These are phyloP conservation scores for Chalara sp. DNA, from an alignment of 2,329 filamentous ascomycete genomes.

Conservation along the genomic window DNA sequence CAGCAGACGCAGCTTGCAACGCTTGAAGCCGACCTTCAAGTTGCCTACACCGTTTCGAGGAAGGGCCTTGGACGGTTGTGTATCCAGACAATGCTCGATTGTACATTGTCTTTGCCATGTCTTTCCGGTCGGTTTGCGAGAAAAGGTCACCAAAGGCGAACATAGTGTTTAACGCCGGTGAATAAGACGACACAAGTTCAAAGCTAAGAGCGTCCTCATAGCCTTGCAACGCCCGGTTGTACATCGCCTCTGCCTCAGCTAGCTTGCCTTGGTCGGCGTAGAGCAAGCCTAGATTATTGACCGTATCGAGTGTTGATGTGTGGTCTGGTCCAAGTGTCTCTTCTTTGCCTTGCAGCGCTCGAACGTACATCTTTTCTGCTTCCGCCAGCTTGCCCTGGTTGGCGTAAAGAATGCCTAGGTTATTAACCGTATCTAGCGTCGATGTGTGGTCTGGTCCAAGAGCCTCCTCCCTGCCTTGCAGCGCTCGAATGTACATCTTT, in stretches of 20 bases:
- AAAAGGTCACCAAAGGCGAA: slow-evolving; percentile 20
- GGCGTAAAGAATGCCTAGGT: too few species aligned
- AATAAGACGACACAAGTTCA: slow-evolving; percentile 19
- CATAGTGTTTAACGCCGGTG: slow-evolving; percentile 23
- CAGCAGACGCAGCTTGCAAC: not conserved
- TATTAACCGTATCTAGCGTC: too few species aligned
- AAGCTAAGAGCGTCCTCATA: slow-evolving; percentile 10
- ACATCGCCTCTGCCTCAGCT: too few species aligned
- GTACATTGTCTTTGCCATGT: slow-evolving; percentile 22
- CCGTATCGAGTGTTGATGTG: too few species aligned
- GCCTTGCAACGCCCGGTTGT: not conserved
- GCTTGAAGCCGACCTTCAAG: not conserved
- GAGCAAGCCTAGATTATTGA: too few species aligned
- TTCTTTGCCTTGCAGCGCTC: too few species aligned
- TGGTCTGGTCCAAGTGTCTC: too few species aligned
- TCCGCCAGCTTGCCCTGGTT: too few species aligned
- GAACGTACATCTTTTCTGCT: too few species aligned
- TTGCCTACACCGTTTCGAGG: slow-evolving; percentile 9
- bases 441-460: too few species aligned
- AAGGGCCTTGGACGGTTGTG: slow-evolving; percentile 12
- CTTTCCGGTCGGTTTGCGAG: slow-evolving; percentile 13
- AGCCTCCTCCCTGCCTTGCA: slow-evolving; percentile 2
- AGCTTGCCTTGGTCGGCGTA: too few species aligned
- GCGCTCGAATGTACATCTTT: too few species aligned
- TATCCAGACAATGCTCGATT: slow-evolving; percentile 14